A percentile compares a stretch with the other conserved stretches of the same genome.
Conservation (phyloP, 139 green algal genomes). For the Chlorella sp. region DNA sequence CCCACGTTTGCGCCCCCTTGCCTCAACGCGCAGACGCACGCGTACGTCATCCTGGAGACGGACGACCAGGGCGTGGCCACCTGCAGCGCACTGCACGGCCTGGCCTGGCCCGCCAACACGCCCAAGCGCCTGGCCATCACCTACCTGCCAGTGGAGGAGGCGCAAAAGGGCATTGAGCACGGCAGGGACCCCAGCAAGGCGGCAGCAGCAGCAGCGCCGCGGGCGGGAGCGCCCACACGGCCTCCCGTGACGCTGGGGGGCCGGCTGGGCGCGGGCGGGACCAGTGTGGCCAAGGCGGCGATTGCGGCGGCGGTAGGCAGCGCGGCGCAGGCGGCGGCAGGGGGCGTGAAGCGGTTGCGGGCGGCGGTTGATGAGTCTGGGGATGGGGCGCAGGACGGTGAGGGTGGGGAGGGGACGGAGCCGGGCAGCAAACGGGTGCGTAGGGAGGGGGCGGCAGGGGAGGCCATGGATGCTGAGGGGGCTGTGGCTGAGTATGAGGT, state of each 20-base stretch:
- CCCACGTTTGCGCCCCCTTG: neutral
- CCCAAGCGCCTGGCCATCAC: constrained; percentile 36
- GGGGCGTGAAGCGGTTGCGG: neutral
- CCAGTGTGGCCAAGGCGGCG: neutral
- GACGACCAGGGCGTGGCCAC: constrained; percentile 50
- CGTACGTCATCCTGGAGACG: constrained; percentile 54
- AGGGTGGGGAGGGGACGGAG: neutral
- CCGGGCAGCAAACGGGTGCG: neutral
- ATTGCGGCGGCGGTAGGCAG: constrained; percentile 3
- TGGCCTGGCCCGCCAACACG: constrained; percentile 43
- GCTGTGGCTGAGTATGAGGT: neutral
- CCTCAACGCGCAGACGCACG: constrained; percentile 35
- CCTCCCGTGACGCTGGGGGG: constrained; percentile 8
- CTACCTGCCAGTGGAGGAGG: constrained; percentile 41
- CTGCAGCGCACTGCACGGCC: constrained; percentile 28
- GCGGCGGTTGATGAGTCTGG: neutral
- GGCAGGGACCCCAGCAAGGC: neutral
- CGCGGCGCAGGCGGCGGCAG: neutral
- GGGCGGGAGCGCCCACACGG: constrained; percentile 6
- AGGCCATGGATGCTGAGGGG: neutral
- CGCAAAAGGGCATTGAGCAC: constrained; percentile 1
- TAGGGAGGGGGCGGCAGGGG: neutral
- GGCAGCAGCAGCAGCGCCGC: neutral
- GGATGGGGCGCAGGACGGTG: neutral
- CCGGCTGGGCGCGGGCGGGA: neutral